Base-by-base conservation (phyloP, 1,284 basidiomycete genomes). In the Puccinia triticina region DNA sequence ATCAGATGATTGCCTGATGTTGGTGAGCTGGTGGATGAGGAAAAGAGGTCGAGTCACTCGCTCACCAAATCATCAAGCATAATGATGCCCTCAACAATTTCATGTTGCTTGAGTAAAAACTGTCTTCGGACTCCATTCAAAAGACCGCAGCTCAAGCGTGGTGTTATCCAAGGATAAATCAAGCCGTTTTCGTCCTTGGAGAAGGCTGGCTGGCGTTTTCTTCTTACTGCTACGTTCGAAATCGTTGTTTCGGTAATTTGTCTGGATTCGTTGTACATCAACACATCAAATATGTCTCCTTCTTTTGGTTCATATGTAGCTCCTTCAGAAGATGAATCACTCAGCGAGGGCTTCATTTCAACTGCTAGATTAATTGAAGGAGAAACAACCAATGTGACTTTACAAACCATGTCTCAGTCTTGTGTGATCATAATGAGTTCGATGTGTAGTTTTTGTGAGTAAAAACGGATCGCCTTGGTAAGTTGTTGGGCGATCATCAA, bases 171-270 rank as follows among this genome's bases (percentile, higher is more conserved):
- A 21, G 46, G 46, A 64, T 77, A 11, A 76, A 0, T 16, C 29
- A 14, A 26, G 37, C 32, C 23, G 16, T 76, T 76, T n/a, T 37
- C 14, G 37, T 37, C 18, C 40, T 61, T 61, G 16, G 8, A 29
- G 4, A 32, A 18, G 59, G 66, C 5, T 43, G 10, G 10, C 34
- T 1, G 46, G 11, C 7, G 29, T 57, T 75, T 43, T 69, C 50
- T 71, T 71, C 61, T 57, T 14, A 71, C 26, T 2, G 77, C 77
- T 26, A 79, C 23, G 40, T 79, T 79, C 8, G 77, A 43, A 50
- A 79, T 79, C 5, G 77, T 79, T 40, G 77, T 69, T 71, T 79
- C 77, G 14, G 77, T 79, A n/a, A 79, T 40, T 43, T 79, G 77
- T n/a, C 46, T 23, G 32, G 21, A 32, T 0, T 43, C 16, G 32